These are phyloP conservation scores for Neohortaea acidophila DNA, from an alignment of 495 filamentous ascomycete genomes.

Conservation along the genomic window DNA sequence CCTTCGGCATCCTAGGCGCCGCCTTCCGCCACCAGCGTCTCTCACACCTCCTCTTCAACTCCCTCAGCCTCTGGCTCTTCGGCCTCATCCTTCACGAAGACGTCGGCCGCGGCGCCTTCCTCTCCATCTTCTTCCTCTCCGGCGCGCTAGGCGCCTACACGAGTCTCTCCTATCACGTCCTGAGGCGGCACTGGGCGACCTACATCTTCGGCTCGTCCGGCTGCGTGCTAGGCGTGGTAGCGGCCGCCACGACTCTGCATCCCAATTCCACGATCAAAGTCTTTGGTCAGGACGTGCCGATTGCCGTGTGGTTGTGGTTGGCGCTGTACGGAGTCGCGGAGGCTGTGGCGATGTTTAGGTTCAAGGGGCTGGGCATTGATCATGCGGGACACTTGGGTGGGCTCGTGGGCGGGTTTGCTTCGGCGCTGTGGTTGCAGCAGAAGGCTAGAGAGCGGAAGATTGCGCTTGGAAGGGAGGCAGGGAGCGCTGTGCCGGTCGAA, in stretches of 20 bases:
- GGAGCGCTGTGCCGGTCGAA: too few species aligned
- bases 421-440: background rate
- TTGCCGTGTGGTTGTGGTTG: slow-evolving; percentile 37
- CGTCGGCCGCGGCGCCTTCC: slow-evolving; percentile 68
- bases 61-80: slow-evolving; percentile 44
- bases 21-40: slow-evolving; percentile 64
- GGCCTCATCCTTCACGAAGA: slow-evolving; percentile 58
- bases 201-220: slow-evolving; percentile 60
- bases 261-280: slow-evolving; percentile 36
- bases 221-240: slow-evolving; percentile 50
- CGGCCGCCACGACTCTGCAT: slow-evolving; percentile 54
- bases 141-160: slow-evolving; percentile 52
- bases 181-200: slow-evolving; percentile 34
- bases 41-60: slow-evolving; percentile 55
- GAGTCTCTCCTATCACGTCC: slow-evolving; percentile 44
- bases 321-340: slow-evolving; percentile 34
- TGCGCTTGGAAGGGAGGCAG: background rate
- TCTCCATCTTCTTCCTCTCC: slow-evolving; percentile 57
- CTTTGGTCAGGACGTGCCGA: slow-evolving; percentile 33
- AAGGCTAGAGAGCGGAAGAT: background rate
- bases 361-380: slow-evolving; percentile 34
- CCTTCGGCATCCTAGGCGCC: slow-evolving; percentile 49
- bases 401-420: slow-evolving; percentile 20
- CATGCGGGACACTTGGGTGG: slow-evolving; percentile 62
- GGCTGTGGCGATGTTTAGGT: slow-evolving; percentile 29